Percentiles rank a stretch among this genome's conserved stretches.
Conservation (phyloP, 1,139 yeast species). For the Trichomonascaceae sp. region DNA sequence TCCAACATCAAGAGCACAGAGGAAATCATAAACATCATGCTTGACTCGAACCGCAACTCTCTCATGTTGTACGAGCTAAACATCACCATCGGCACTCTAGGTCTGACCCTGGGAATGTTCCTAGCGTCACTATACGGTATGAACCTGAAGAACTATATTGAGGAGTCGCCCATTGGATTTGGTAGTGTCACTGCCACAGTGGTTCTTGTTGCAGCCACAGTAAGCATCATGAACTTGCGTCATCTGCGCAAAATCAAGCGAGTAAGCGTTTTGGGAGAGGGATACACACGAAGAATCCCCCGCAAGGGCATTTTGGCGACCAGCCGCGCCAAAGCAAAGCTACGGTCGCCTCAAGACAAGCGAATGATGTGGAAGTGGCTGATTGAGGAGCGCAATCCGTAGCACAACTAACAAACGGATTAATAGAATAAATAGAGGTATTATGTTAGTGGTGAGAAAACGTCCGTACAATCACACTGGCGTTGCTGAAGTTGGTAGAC, state of each 20-base stretch:
- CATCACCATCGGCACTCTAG: conserved; percentile 74
- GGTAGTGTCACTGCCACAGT: conserved; percentile 32
- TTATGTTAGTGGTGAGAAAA: not conserved
- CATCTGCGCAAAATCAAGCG: conserved; percentile 31
- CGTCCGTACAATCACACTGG: not conserved
- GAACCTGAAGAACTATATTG: conserved; percentile 85
- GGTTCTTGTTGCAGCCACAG: conserved; percentile 27
- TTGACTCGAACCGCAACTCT: conserved; percentile 87
- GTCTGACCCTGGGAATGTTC: conserved; percentile 67
- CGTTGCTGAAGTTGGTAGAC: not conserved
- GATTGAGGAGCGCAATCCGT: conserved; percentile 7
- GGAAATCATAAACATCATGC: conserved; percentile 81
- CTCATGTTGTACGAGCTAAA: conserved; percentile 80
- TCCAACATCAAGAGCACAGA: conserved; percentile 84
- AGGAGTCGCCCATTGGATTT: conserved; percentile 58
- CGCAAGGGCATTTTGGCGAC: conserved; percentile 1
- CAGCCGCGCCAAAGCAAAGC: not conserved
- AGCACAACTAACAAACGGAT: not conserved
- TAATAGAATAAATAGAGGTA: not conserved
- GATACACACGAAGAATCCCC: conserved; percentile 1
- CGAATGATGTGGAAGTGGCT: conserved; percentile 12
- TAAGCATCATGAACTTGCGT: conserved; percentile 24
- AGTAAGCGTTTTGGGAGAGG: conserved; percentile 28
- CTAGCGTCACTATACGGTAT: conserved; percentile 84
- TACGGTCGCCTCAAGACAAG: not conserved